A percentile compares a stretch with the other conserved stretches of the same genome.
Conservation (phyloP, 2,329 filamentous ascomycete species). For the Aspergillus quadrilineatus region DNA sequence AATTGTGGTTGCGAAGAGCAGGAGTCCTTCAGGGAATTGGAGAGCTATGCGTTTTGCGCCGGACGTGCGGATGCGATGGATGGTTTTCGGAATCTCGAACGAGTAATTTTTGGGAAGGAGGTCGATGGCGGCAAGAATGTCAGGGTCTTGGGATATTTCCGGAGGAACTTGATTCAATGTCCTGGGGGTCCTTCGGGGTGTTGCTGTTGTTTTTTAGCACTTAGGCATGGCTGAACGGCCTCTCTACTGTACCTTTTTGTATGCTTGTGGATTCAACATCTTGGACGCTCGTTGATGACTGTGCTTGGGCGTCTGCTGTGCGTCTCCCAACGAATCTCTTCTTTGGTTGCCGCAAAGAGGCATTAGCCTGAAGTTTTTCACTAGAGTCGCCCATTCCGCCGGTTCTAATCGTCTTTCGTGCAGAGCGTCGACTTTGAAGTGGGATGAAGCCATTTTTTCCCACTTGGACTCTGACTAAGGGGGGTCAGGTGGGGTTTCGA, state of each 20-base stretch:
- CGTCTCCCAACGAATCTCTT: constrained; percentile 87
- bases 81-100: constrained; percentile 97
- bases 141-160: constrained; percentile 79
- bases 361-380: constrained; percentile 1
- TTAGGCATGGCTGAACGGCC: neutral
- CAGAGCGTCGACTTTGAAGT: constrained; percentile 1
- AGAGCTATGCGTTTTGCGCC: constrained; percentile 80
- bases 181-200: constrained; percentile 70
- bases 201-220: constrained; percentile 51
- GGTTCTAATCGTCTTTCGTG: neutral
- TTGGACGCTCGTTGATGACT: constrained; percentile 57
- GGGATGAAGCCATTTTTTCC: constrained; percentile 17
- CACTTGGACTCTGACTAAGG: constrained; percentile 15
- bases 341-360: constrained; percentile 67
- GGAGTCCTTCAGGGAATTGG: constrained; percentile 94
- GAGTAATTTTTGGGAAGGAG: constrained; percentile 94
- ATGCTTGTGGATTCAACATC: constrained; percentile 61
- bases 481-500: constrained; percentile 23
- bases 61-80: constrained; percentile 82
- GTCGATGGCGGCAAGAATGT: constrained; percentile 81
- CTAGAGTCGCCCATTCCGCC: constrained; percentile 13
- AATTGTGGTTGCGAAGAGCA: constrained; percentile 95
- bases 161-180: constrained; percentile 88
- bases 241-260: constrained; percentile 36
- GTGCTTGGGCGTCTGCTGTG: constrained; percentile 59